These are phyloP conservation scores for Copromyces sp. DNA, from an alignment of 495 filamentous ascomycete species.

Conservation along the genomic window DNA sequence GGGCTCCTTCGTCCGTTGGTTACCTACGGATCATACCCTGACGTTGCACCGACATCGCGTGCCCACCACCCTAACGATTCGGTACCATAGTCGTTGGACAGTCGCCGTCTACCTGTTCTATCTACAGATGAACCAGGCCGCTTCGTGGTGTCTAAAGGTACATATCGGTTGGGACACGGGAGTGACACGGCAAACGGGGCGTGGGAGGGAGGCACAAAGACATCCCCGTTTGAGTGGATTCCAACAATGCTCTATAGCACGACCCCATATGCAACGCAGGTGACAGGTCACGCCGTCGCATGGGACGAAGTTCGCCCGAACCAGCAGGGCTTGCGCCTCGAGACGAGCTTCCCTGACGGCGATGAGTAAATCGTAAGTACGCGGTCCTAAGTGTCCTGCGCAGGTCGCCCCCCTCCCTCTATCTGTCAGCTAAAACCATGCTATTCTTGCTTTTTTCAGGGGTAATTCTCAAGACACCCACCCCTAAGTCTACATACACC, in stretches of 20 bases:
- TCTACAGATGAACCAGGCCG: neutral
- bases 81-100: neutral
- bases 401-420: neutral
- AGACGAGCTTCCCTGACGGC: neutral
- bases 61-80: neutral
- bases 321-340: neutral
- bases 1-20: too few species aligned
- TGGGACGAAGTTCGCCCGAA: neutral
- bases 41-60: neutral
- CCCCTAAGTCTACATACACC: too few species aligned
- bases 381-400: neutral
- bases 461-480: too few species aligned
- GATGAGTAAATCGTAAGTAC: neutral
- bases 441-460: neutral
- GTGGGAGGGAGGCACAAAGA: too few species aligned
- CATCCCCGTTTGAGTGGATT: too few species aligned
- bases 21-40: neutral
- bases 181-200: neutral
- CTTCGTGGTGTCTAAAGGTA: neutral
- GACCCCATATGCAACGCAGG: neutral
- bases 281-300: neutral
- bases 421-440: neutral
- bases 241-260: neutral
- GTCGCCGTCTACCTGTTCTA: neutral
- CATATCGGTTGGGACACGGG: neutral